These are phyloP conservation scores for Hymenoscyphus salicellus DNA, from an alignment of 2,329 filamentous ascomycete genomes.

Conservation along the genomic window DNA sequence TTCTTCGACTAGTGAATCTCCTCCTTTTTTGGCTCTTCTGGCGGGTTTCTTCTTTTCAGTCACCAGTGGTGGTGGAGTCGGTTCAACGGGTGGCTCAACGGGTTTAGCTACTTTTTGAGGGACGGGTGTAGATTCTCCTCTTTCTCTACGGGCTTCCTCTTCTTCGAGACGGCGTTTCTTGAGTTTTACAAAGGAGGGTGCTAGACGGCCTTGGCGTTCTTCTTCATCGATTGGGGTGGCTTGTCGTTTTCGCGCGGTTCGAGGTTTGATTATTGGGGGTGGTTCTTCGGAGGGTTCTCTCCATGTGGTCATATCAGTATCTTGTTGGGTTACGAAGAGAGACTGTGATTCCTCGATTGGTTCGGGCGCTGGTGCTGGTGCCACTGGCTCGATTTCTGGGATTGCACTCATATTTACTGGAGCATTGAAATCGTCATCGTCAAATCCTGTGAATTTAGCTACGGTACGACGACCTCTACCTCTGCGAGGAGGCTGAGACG, in stretches of 20 bases:
- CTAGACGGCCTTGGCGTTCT: conserved; percentile 67
- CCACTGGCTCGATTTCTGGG: conserved; percentile 33
- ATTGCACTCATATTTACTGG: conserved; percentile 32
- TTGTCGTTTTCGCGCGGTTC: conserved; percentile 42
- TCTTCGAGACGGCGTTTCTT: conserved; percentile 73
- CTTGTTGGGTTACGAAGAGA: conserved; percentile 56
- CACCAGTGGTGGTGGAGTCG: conserved; percentile 27
- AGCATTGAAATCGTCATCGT: conserved; percentile 48
- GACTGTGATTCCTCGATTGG: conserved; percentile 37
- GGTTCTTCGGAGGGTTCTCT: conserved; percentile 18
- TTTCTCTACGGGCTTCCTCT: conserved; percentile 46
- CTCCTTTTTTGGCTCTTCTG: conserved; percentile 49
- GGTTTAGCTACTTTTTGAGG: conserved; percentile 8
- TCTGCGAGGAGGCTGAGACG: conserved; percentile 19
- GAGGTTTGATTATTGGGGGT: conserved; percentile 15
- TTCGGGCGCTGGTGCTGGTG: conserved; percentile 11
- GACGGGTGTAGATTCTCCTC: conserved; percentile 32
- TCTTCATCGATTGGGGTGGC: conserved; percentile 41
- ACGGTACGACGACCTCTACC: conserved; percentile 42
- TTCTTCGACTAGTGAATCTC: conserved; percentile 63
- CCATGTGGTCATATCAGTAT: conserved; percentile 29
- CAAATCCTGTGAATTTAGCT: conserved; percentile 72
- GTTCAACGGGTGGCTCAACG: conserved; percentile 3
- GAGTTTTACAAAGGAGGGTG: conserved; percentile 72
- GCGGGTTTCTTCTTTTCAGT: background rate